A percentile compares a stretch with the other conserved stretches of the same genome.
Conservation (phyloP, 495 filamentous ascomycete genomes). For the Talaromyces trachyspermus region DNA sequence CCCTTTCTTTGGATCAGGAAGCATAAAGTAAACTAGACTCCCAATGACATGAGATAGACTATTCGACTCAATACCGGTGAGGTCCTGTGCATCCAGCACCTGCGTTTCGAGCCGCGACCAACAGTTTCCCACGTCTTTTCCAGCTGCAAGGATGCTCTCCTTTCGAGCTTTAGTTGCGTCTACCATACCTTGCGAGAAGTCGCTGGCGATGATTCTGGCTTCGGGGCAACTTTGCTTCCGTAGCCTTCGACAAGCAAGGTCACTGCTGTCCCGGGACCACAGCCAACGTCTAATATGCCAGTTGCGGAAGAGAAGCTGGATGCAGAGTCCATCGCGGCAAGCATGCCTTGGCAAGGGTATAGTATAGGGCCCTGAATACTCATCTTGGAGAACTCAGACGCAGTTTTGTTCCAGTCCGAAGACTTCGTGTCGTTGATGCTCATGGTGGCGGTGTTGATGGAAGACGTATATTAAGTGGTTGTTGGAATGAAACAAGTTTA, state of each 20-base stretch:
- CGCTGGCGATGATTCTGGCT: background rate
- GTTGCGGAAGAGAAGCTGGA: background rate
- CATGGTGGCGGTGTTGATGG: too few relatives aligned
- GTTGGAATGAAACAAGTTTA: too few relatives aligned
- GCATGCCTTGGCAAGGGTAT: background rate
- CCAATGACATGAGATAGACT: slow-evolving; percentile 5
- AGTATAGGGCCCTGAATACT: background rate
- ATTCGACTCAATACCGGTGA: background rate
- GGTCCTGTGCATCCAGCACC: slow-evolving; percentile 6
- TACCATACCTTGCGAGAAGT: slow-evolving; percentile 5
- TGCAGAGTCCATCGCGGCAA: background rate
- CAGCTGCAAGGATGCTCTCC: background rate
- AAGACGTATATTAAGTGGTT: too few relatives aligned
- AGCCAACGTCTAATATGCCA: background rate
- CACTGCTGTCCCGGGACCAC: slow-evolving; percentile 1
- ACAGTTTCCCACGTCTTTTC: background rate
- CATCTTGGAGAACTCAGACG: background rate
- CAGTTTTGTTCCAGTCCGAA: slow-evolving; percentile 1
- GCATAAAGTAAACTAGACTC: slow-evolving; percentile 6
- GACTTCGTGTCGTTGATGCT: too few relatives aligned
- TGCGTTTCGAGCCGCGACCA: slow-evolving; percentile 1
- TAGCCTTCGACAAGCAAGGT: slow-evolving; percentile 3
- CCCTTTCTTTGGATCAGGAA: slow-evolving; percentile 3
- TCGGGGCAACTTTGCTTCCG: background rate
- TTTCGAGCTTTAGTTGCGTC: background rate